A percentile compares a stretch with the other conserved stretches of the same genome.
These are phyloP conservation scores for Pleurotus ostreatus DNA, from an alignment of 768 basidiomycete species.

Conservation along the genomic window DNA sequence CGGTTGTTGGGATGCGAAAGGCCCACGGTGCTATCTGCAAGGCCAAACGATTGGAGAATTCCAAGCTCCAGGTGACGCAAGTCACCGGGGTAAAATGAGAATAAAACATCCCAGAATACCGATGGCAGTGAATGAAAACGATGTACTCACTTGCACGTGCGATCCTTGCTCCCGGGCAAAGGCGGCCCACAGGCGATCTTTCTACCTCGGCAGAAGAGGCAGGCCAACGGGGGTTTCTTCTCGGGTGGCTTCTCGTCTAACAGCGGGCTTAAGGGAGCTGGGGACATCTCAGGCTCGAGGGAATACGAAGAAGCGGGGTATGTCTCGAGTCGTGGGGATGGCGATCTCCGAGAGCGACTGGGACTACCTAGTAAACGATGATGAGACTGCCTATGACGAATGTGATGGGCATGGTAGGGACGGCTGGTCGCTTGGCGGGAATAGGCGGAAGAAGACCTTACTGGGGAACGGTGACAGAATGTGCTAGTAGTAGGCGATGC, in stretches of 20 bases:
- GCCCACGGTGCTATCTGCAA: too few relatives aligned
- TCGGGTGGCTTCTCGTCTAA: slow-evolving; percentile 26
- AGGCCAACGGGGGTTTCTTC: slow-evolving; percentile 61
- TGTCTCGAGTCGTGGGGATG: neutral
- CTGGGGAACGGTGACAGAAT: neutral
- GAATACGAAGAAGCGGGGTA: neutral
- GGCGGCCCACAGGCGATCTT: slow-evolving; percentile 71
- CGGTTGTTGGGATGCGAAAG: neutral
- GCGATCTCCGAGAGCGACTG: neutral
- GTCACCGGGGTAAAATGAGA: neutral
- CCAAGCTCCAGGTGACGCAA: neutral
- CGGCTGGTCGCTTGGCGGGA: neutral
- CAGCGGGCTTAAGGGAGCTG: slow-evolving; percentile 20
- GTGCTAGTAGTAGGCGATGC: neutral
- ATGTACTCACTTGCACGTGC: slow-evolving; percentile 61
- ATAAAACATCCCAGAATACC: neutral
- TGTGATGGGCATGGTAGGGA: neutral
- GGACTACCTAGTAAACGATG: slow-evolving; percentile 3
- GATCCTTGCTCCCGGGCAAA: slow-evolving; percentile 44
- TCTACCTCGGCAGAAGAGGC: slow-evolving; percentile 61
- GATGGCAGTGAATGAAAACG: neutral
- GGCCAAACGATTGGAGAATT: neutral
- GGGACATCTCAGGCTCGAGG: neutral
- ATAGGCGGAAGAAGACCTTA: neutral
- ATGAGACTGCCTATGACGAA: neutral